These are phyloP conservation scores for Aspergillus costaricaensis DNA, from an alignment of 2,329 filamentous ascomycete genomes.

Conservation along the genomic window DNA sequence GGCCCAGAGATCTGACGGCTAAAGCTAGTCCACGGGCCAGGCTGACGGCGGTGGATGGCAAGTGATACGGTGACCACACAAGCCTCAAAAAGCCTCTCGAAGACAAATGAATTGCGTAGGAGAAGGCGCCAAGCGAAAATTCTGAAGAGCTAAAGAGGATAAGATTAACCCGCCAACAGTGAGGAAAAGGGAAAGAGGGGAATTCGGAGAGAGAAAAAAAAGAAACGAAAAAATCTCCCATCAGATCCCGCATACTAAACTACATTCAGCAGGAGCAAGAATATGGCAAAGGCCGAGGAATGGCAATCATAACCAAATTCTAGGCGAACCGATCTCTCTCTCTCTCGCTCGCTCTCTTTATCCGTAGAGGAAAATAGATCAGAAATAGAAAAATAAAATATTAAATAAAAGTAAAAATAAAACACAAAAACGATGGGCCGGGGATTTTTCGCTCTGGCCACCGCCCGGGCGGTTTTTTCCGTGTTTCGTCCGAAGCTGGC, in stretches of 20 bases:
- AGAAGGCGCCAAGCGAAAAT: background rate
- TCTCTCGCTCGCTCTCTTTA: no score
- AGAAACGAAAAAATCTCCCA: background rate
- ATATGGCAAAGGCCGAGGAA: background rate
- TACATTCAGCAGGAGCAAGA: background rate
- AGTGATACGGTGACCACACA: background rate
- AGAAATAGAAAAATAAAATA: no score
- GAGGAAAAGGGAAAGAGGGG: background rate
- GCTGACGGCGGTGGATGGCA: background rate
- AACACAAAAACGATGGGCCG: background rate
- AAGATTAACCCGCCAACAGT: background rate
- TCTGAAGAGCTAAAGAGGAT: background rate
- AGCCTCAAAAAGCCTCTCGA: background rate
- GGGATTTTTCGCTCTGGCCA: conserved; percentile 7
- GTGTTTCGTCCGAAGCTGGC: conserved; percentile 6
- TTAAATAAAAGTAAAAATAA: background rate
- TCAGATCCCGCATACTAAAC: background rate
- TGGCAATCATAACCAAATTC: background rate
- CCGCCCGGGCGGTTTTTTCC: background rate
- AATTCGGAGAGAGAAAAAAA: background rate
- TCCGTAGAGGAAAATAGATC: no score
- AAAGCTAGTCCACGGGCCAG: background rate
- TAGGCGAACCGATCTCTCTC: background rate
- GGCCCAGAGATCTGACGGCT: background rate
- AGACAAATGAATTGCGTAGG: background rate